Evolutionary conservation across 257 asterid genomes (phyloP), one percentile per base, ranked within the genome.

Genomic region (Solanum chmielewskii): DNA sequence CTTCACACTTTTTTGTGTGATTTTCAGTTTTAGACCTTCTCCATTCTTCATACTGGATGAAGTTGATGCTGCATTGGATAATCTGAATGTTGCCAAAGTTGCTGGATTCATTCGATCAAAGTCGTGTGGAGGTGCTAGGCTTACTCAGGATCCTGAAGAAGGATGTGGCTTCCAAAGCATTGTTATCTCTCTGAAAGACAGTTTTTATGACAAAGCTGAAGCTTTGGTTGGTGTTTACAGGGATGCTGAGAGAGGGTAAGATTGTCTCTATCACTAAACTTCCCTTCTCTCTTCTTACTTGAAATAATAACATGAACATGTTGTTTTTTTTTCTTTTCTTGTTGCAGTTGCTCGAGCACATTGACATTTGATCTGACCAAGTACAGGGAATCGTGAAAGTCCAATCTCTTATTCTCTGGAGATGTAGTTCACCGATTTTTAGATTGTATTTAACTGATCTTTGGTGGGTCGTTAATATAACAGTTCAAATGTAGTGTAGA

Each of bases 51-150:
- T 97, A 91, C 87, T 97, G 93, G 99, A 97, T 62, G 99, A 97
- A 95, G 99, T 97, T 89, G 99, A 97, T 90, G 99, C 99, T 85
- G 99, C 99, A 25, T 87, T 97, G 87, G 99, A 97, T 83, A 97
- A 96, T 89, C 86, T 96, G 78, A 97, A 97, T 87, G 99, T 97
- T 14, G 99, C 99, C 87, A 97, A 97, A 91, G 98, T 97, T 37
- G 99, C 99, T 77, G 95, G 99, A 91, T 97, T 97, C 85, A 94
- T 97, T 82, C 94, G 97, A 91, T 91, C 98, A 87, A 96, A 94
- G 91, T 97, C 99, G 25, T 97, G 99, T 86, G 96, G 91, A 88
- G 96, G 96, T 80, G 95, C 94, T 86, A 89, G 95, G 82, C 6
- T 84, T 73, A 93, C 88, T 45, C 64, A 85, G 87, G 94, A 93